Base-by-base conservation (phyloP, 2,329 filamentous ascomycete species). In the Fusarium sp. region DNA sequence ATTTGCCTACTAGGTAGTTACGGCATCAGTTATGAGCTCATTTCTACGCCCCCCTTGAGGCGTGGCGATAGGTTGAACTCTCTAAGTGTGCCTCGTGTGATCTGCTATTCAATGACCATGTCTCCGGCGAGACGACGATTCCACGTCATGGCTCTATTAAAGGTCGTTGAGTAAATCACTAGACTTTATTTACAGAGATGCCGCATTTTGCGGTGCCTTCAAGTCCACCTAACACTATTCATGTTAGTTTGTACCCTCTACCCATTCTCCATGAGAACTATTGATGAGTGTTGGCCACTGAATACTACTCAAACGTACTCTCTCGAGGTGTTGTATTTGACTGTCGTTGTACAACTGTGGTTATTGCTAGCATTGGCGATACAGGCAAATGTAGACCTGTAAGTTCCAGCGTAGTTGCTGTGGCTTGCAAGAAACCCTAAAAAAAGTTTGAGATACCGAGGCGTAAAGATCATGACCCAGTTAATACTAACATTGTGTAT, bases 361-460 rank as follows among this genome's bases (percentile, higher is more conserved):
- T 24, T n/a, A 22, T 42, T 20, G 15, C 36, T 35, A 69, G 72
- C 36, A 52, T 47, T 35, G 45, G 20, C 26, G 41, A 36, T 65
- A 49, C 12, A 54, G 58, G 41, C 35, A 24, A 12, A 48, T 42
- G 55, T 20, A 24, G 58, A 18, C 24, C 33, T 63, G 48, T 39
- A 59, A 41, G 59, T 54, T 36, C 56, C 31, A 51, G 39, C 62
- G 42, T 57, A 71, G 28, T 12, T 54, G 52, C 11, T 70, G 33
- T 41, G 63, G 49, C 26, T 49, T 24, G 24, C 36, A 45, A 60
- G 24, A 63, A 41, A 11, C 28, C n/a, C 36, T 36, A 33, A 38
- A 58, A 56, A 56, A 4, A 57, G 4, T 14, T 22, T 28, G 18
- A 48, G 31, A 35, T 48, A 26, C 20, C 13, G 7, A 48, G n/a